Base-by-base conservation (phyloP, 805 yeast species). In the Groenewaldozyma tartarivorans region DNA sequence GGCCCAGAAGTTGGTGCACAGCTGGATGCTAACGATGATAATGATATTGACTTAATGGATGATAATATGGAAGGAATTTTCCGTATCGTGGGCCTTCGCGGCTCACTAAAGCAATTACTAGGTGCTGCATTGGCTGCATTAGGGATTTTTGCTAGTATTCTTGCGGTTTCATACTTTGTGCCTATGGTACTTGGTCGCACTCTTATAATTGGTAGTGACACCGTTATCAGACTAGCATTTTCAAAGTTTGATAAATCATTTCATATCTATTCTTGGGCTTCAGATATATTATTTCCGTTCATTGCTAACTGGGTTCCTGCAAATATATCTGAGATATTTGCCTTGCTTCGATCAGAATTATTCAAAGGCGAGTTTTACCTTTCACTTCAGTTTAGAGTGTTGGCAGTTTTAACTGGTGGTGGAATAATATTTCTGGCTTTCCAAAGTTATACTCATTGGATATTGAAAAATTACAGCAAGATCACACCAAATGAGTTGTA, bases 21-120 rank as follows among this genome's bases (percentile, higher is more conserved):
- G 40, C 47, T 16, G 24, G 48, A 52, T 5, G 38, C 46, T 19
- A 56, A 50, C 17, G 44, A 39, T 2, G 48, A 40, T n/a, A 17
- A 30, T 16, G 29, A 17, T 13, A 16, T n/a, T 15, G 21, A 35
- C 18, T 20, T 35, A 42, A 5, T 37, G 44, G 41, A 24, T 18
- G 33, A 35, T 18, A 38, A n/a, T n/a, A 7, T 35, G 38, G 29
- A 9, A 24, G 29, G 29, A 13, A 9, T 24, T 24, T 24, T 24
- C 11, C 11, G 13, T 7, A 9, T 24, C 13, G 29, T 7, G 7
- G 29, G 29, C 11, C 13, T 24, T 24, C 7, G 29, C 7, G 29
- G 29, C 29, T 13, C 29, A 9, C 29, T 24, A 9, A 24, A 24
- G 13, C 29, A 24, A 9, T 13, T 24, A 9, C 13, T 24, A 7